These are phyloP conservation scores for Galeopsis tetrahit DNA, from an alignment of 257 asterid species.

Conservation along the genomic window DNA sequence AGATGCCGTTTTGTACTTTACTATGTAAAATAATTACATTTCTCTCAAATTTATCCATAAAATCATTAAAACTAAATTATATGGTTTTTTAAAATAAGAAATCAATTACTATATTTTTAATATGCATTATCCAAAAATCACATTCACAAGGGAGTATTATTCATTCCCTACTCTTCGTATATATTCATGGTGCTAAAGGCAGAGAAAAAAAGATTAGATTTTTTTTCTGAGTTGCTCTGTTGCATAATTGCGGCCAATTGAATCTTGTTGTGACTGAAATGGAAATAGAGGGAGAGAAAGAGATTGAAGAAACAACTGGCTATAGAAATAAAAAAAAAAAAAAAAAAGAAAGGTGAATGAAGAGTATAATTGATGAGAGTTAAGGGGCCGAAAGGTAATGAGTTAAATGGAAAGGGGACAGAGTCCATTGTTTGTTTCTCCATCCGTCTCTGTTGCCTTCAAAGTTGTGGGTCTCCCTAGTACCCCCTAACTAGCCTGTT, in stretches of 20 bases:
- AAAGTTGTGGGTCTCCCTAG: conserved; percentile 35
- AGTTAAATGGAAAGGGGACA: conserved; percentile 35
- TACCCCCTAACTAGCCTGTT: conserved; percentile 42
- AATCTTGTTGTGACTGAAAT: conserved; percentile 32
- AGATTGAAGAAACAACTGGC: background rate
- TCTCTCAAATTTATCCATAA: too few relatives aligned
- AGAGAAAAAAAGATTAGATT: too few relatives aligned
- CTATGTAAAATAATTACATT: too few relatives aligned
- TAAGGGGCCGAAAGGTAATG: conserved; percentile 24
- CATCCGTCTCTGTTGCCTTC: conserved; percentile 38
- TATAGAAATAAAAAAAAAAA: too few relatives aligned
- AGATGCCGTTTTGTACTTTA: too few relatives aligned
- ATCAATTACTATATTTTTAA: too few relatives aligned
- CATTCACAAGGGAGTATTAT: too few relatives aligned
- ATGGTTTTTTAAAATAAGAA: too few relatives aligned
- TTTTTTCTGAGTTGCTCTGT: background rate
- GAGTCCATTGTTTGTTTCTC: conserved; percentile 13
- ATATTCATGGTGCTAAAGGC: background rate
- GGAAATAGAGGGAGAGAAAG: conserved; percentile 33
- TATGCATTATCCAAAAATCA: too few relatives aligned
- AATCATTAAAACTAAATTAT: too few relatives aligned
- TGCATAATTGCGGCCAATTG: conserved; percentile 23
- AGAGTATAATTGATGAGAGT: background rate
- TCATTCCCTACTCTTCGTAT: too few relatives aligned
- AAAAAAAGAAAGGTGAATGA: too few relatives aligned